These are phyloP conservation scores for Ettlia oleoabundans DNA, from an alignment of 139 green algal species.

Conservation along the genomic window DNA sequence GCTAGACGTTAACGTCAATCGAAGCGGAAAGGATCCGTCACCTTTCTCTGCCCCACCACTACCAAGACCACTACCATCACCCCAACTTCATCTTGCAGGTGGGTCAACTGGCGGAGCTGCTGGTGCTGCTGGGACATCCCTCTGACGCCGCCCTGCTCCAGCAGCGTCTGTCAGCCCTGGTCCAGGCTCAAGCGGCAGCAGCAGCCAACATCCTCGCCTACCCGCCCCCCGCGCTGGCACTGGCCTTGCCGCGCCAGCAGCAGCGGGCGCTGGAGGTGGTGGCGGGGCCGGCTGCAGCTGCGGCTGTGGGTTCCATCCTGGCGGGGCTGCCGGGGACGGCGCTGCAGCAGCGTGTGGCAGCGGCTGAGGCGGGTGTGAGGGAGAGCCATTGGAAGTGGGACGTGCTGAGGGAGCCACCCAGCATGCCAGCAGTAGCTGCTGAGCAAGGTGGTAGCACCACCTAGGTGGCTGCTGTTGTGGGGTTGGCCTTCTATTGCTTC, in stretches of 20 bases:
- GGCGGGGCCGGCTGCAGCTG: conserved; percentile 8
- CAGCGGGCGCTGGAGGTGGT: background rate
- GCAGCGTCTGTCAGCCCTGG: conserved; percentile 53
- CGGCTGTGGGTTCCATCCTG: background rate
- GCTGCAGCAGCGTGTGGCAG: conserved; percentile 27
- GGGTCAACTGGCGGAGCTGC: conserved; percentile 76
- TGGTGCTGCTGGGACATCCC: conserved; percentile 82
- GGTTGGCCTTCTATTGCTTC: too few species aligned
- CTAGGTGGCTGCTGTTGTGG: too few species aligned
- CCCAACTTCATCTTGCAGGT: too few species aligned
- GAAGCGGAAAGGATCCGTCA: too few species aligned
- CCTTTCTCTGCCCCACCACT: too few species aligned
- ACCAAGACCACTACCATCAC: too few species aligned
- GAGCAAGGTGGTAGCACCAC: background rate
- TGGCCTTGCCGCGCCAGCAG: conserved; percentile 12
- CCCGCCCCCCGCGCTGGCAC: conserved; percentile 39
- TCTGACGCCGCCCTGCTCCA: conserved; percentile 76
- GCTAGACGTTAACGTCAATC: too few species aligned
- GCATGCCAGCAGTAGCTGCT: background rate
- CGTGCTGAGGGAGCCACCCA: conserved; percentile 37
- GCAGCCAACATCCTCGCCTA: conserved; percentile 48
- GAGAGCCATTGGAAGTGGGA: conserved; percentile 73
- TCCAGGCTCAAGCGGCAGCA: conserved; percentile 44
- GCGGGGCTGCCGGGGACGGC: conserved; percentile 1
- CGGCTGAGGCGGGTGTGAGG: conserved; percentile 22